Evolutionary conservation across 192 early-diverging fungal genomes (phyloP), one percentile per base, ranked within the genome.

Genomic region (Phlyctochytrium bullatum): DNA sequence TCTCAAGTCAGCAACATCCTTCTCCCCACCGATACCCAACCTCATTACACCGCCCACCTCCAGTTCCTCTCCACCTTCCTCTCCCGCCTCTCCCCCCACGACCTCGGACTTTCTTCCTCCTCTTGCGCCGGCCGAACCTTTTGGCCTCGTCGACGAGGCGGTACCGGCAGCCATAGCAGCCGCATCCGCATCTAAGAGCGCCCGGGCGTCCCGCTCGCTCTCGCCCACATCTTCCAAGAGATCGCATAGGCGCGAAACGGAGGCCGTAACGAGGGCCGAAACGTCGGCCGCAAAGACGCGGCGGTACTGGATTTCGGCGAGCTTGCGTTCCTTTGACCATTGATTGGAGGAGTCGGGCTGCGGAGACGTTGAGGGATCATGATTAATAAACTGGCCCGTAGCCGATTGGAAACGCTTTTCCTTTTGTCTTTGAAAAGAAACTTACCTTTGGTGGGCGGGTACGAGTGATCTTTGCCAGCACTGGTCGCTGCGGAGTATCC

Each of bases 291-390:
- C n/a, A 27, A 71, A 64, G 3, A 57, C 24, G 23, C 30, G 23
- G 17, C 28, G 31, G 54, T 71, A 71, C 33, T 71, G 62, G 23
- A 35, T 28, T 47, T 71, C 69, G 10, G 35, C 61, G 14, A 64
- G 32, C 3, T 59, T 32, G 24, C 69, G 50, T 6, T 71, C 62
- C 4, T 34, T 61, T 27, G 62, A 33, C 62, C 62, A 71, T 10
- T 35, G 12, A 34, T 51, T 40, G 17, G 69, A 63, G 29, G 62
- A 64, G 54, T 71, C 69, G 6, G 69, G 69, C 69, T 69, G 35
- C 23, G 35, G 14, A 24, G 23, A 23, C 10, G 47, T 69, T 31
- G 33, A 17, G 17, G 36, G 24, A 0, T 34, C 2, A 12, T 4
- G n/a, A 16, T 12, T 10, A 16, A 36, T 60, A n/a, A n/a, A n/a